A percentile compares a stretch with the other conserved stretches of the same genome.
phyloP scores from a whole-genome alignment of 169 alveolate species.

The Sarcocystis neurona region DNA sequence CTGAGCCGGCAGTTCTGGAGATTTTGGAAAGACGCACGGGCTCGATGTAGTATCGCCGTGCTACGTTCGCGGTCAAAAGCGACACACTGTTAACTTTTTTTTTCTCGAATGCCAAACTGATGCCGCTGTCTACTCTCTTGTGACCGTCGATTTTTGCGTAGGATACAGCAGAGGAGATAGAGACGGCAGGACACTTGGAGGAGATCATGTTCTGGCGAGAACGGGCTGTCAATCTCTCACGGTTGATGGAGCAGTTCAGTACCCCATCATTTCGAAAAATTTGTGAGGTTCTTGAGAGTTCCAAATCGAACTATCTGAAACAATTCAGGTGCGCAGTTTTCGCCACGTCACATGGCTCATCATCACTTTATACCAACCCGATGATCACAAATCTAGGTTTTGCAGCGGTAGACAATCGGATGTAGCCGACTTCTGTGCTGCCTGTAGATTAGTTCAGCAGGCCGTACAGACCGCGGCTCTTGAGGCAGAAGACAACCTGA shows the following conservation, averaged over 20 bases:
- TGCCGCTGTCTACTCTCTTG: too few relatives aligned
- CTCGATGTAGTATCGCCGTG: too few relatives aligned
- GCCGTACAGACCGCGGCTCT: slow-evolving; percentile 83
- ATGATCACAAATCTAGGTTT: too few relatives aligned
- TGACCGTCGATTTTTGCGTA: not conserved
- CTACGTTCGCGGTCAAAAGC: too few relatives aligned
- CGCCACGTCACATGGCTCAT: not conserved
- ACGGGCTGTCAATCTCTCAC: slow-evolving; percentile 83
- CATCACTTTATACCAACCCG: too few relatives aligned
- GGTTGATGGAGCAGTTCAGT: slow-evolving; percentile 84
- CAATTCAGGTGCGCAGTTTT: slow-evolving; percentile 72
- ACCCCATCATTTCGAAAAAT: slow-evolving; percentile 83
- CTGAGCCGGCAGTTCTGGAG: too few relatives aligned
- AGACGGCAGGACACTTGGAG: slow-evolving; percentile 89
- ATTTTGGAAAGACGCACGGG: too few relatives aligned
- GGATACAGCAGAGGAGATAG: slow-evolving; percentile 75
- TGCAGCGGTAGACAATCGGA: not conserved
- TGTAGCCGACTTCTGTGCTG: not conserved
- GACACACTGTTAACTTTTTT: too few relatives aligned
- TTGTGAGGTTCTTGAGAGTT: slow-evolving; percentile 80
- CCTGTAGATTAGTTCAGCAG: slow-evolving; percentile 77
- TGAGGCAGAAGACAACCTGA: slow-evolving; percentile 87
- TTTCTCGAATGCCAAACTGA: too few relatives aligned
- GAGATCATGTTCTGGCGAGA: slow-evolving; percentile 90
- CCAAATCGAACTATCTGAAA: slow-evolving; percentile 85